Evolutionary conservation across 352 stramenopile genomes (phyloP), one percentile per base, ranked within the genome.

Genomic region (Peronospora farinosa): DNA sequence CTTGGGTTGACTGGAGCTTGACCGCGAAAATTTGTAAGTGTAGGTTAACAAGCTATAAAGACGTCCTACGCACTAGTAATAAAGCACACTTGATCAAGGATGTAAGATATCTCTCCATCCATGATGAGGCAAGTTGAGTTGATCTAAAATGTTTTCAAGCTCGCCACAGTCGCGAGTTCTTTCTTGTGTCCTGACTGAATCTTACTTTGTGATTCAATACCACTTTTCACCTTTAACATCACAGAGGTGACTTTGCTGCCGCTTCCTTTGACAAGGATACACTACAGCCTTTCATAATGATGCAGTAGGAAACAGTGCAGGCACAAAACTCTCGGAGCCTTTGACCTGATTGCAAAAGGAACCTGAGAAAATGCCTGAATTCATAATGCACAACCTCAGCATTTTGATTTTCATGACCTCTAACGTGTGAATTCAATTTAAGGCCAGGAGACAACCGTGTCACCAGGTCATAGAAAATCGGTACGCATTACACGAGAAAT

Each of bases 291-390:
- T 45, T 45, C 45, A 51, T 5, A 54, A 50, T 6, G 23, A 23
- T 35, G 19, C 23, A 36, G 45, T 13, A 30, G 38, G 28, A 35
- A 71, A 56, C 2, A 57, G 31, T 33, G 47, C 62, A 28, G 63
- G 54, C 0, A 80, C 69, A 21, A 72, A 58, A 7, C 68, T 60
- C 1, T 72, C 70, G 1, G 77, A 80, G 4, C 69, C 54, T 44
- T 16, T 43, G 66, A 0, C 72, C 77, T 70, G 86, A 85, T 28
- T 65, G 47, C 3, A 58, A n/a, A 42, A 32, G 66, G 60, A 43
- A 78, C 46, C 4, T 5, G 47, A 51, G 37, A 88, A 69, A 13
- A 15, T 45, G 2, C 40, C 23, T 0, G 60, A 59, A 16, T 43
- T 47, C 21, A 23, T 4, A 23, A 21, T 46, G 45, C 28, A 48